Evolutionary conservation across 2,329 filamentous ascomycete genomes (phyloP), one percentile per base, ranked within the genome.

Genomic region (Penicillium polonicum): DNA sequence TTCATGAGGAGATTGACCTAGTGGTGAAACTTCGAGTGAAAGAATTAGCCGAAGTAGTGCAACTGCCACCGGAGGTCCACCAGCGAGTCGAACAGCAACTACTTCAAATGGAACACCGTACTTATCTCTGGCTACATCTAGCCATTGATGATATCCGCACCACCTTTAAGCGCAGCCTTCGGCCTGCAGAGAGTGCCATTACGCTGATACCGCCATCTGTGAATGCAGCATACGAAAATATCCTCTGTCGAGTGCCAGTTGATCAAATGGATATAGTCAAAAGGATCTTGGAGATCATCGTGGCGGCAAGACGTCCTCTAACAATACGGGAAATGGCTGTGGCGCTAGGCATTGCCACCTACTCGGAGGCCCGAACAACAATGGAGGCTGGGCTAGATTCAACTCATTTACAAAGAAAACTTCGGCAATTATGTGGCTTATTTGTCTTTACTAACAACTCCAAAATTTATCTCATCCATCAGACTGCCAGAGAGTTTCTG

Each of bases 51-150:
- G 12, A 61, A 27, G 45, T 1, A 41, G 39, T 12, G 21, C 0
- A 0, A n/a, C 42, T 65, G 2, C 49, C 58, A 48, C 9, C 0
- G 7, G 29, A 57, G 2, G 6, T 48, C 3, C 5, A 56, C 2
- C 29, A 61, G 12, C 36, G 33, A 35, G 9, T 65, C 9, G 50
- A 65, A 31, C 6, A 59, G 2, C 51, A 65, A 23, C 62, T 67
- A 23, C 50, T 62, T 17, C n/a, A 58, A 35, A 64, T 65, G 56
- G 19, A 63, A 48, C 48, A 64, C 38, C 60, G 63, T 15, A 68
- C 60, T 0, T 66, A 68, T 56, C 60, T 66, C 4, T 68, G 58
- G 65, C 29, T 66, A 59, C 10, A 64, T 48, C 17, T 66, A 38
- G 60, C 63, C 1, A 56, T 64, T 12, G 55, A 63, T 17, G 50